Conservation (phyloP, 2,329 filamentous ascomycete genomes). For the Stachybotrys chlorohalonatus region DNA sequence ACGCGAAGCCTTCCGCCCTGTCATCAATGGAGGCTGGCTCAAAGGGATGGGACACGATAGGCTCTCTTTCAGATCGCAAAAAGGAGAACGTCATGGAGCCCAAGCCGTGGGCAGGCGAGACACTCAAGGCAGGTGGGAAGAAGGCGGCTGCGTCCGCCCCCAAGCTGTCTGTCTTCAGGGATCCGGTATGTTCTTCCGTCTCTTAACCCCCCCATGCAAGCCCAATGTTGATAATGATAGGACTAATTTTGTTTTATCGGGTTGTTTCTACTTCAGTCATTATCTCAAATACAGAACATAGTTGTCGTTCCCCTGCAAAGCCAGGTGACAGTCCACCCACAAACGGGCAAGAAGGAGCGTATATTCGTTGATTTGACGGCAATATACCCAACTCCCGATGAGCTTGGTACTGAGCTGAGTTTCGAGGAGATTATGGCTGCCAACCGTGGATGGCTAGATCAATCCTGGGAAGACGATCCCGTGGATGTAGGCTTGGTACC, state of each 20-base stretch:
- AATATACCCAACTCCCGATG: constrained; percentile 70
- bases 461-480: constrained; percentile 42
- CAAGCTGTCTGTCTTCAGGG: constrained; percentile 91
- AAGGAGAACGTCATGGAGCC: constrained; percentile 88
- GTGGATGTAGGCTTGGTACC: constrained; percentile 23
- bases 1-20: constrained; percentile 48
- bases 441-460: constrained; percentile 59
- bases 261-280: constrained; percentile 41
- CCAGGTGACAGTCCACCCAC: constrained; percentile 74
- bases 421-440: constrained; percentile 87
- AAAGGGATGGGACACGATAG: constrained; percentile 88
- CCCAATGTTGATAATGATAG: constrained; percentile 82
- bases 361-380: constrained; percentile 81
- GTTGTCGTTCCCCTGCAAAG: constrained; percentile 61
- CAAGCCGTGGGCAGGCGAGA: constrained; percentile 88
- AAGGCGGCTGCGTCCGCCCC: constrained; percentile 51
- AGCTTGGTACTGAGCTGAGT: constrained; percentile 66
- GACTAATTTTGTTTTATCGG: constrained; percentile 68
- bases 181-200: constrained; percentile 59
- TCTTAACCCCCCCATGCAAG: constrained; percentile 21
- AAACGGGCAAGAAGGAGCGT: constrained; percentile 73
- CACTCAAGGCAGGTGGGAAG: constrained; percentile 77
- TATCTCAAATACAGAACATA: constrained; percentile 54
- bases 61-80: constrained; percentile 74
- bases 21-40: constrained; percentile 42